Conservation (phyloP, 257 asterid species). For the Nicotiana sylvestris region DNA sequence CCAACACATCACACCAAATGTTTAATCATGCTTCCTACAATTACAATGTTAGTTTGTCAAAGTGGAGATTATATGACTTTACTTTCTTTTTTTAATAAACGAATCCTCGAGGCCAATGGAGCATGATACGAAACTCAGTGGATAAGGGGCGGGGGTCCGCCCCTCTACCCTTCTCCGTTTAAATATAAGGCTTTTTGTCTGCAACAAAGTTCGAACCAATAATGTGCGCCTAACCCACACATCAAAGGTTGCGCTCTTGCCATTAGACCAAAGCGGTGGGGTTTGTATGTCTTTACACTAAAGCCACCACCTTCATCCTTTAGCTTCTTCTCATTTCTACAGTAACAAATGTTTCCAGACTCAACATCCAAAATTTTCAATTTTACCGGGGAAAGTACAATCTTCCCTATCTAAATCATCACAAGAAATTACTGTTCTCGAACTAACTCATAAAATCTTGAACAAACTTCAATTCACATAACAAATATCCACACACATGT, state of each 20-base stretch:
- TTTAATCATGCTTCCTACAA: neutral
- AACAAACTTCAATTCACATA: neutral
- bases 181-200: too few relatives aligned
- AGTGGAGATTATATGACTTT: neutral
- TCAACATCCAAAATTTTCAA: neutral
- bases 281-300: neutral
- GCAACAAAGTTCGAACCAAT: too few relatives aligned
- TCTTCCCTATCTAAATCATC: constrained; percentile 1
- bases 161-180: too few relatives aligned
- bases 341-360: neutral
- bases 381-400: neutral
- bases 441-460: neutral
- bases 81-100: too few relatives aligned
- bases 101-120: too few relatives aligned
- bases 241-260: too few relatives aligned
- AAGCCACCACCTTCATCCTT: neutral
- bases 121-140: too few relatives aligned
- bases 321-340: neutral
- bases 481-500: neutral
- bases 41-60: neutral
- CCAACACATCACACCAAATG: neutral
- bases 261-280: too few relatives aligned
- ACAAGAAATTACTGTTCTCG: neutral
- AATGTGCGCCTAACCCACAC: too few relatives aligned
- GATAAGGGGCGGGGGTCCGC: too few relatives aligned